These are phyloP conservation scores for Rossbeevera mucosa DNA, from an alignment of 768 basidiomycete species.

Conservation along the genomic window DNA sequence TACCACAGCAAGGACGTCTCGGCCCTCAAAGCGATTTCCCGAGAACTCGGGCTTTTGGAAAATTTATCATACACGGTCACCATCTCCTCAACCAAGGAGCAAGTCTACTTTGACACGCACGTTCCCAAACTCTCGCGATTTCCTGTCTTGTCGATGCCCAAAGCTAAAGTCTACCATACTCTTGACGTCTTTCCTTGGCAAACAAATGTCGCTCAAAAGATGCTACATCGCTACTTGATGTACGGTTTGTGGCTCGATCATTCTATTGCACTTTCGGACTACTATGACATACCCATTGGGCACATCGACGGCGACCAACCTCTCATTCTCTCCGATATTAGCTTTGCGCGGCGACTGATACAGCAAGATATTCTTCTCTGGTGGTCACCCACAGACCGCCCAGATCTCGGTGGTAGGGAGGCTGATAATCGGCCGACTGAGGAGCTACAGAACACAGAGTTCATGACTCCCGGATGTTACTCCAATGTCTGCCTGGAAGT, in stretches of 20 bases:
- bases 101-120: conserved; percentile 72
- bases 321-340: conserved; percentile 82
- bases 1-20: conserved; percentile 78
- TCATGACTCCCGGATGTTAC: conserved; percentile 80
- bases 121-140: conserved; percentile 74
- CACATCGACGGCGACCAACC: conserved; percentile 90
- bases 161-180: conserved; percentile 65
- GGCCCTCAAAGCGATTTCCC: conserved; percentile 82
- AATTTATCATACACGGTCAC: conserved; percentile 71
- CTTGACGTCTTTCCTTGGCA: conserved; percentile 90
- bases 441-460: conserved; percentile 81
- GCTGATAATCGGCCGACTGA: conserved; percentile 74
- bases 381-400: conserved; percentile 90
- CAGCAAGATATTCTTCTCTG: conserved; percentile 90
- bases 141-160: conserved; percentile 85
- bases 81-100: conserved; percentile 82
- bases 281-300: conserved; percentile 90
- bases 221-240: conserved; percentile 78
- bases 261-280: conserved; percentile 73
- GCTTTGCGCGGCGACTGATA: conserved; percentile 81
- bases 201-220: conserved; percentile 70
- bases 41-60: conserved; percentile 76
- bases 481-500: conserved; percentile 91
- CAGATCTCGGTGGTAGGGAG: conserved; percentile 92
- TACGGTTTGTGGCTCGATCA: conserved; percentile 78